Base-by-base conservation (phyloP, 306 rosid species). In the Dalbergia oliveri region DNA sequence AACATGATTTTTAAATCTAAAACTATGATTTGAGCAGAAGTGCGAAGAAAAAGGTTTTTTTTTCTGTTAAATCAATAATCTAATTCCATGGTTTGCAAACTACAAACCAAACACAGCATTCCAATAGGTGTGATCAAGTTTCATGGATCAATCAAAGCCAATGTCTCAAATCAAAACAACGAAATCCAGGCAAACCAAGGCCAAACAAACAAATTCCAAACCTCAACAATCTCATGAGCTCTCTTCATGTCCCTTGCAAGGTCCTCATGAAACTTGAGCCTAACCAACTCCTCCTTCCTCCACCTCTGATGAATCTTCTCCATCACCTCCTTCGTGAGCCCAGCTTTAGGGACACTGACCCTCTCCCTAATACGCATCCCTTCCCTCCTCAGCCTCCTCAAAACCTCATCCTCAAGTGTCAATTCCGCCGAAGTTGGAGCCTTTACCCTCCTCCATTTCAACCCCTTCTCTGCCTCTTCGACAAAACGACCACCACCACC, bases 181-280 rank as follows among this genome's bases (percentile, higher is more conserved):
- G 31, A 31, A 79, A 75, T 16, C 6, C 4, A 21, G 56, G 10
- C 11, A 47, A 66, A 58, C 8, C 33, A 61, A 62, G 39, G 41
- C 51, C 43, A 0, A 68, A 39, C 45, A 63, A 43, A 16, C 15
- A 37, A 37, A 37, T 37, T 37, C 5, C 41, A 58, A 47, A 83
- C 98, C 98, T 96, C 98, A 14, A 93, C 99, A 70, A 93, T 91
- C 80, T 91, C 88, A 57, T 96, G 99, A 16, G 97, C 99, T 11
- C 89, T 88, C 87, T 84, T 93, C 99, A 96, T 96, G 77, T 95
- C 95, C 44, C 79, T 77, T 0, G 99, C 99, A 66, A 96, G 96
- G 9, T 84, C 97, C 89, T 96, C 99, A 71, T 96, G 97, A 72
- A 96, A 96, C 88, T 96, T 96, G 79, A 96, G 99, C 87, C 99